Base-by-base conservation (phyloP, 371 early-diverging fungal species). In the Mucor saturninus region DNA sequence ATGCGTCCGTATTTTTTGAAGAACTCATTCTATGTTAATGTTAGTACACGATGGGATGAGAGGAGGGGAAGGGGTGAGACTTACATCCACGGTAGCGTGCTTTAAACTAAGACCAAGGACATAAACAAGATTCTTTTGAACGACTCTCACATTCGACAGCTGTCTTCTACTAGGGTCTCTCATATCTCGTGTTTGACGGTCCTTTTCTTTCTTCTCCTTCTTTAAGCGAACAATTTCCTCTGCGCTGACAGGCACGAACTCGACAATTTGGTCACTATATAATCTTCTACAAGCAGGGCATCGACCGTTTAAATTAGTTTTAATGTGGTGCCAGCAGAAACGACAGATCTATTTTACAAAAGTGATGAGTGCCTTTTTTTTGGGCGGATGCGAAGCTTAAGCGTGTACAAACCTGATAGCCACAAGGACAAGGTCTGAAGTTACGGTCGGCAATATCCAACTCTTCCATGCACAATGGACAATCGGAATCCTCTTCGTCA, bases 271-370 rank as follows among this genome's bases (percentile, higher is more conserved):
- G 48, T 96, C 97, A 6, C 91, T 87, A 60, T 93, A 93, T 11
- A 86, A 69, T 61, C 93, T 79, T 48, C 93, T 83, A 64, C 98
- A 98, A 7, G 96, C 98, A 15, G 98, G 98, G 75, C 98, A 98
- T 52, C 89, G 86, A 5, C 92, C 92, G 73, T 95, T 95, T 64
- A 94, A 83, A 69, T 94, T 88, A 53, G 96, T 92, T 65, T 93
- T 94, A 76, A 97, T 97, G 68, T 95, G 95, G 74, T 98, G 91
- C 92, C 95, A 97, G 71, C 98, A 98, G 75, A 98, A 98, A n/a
- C 97, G 91, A 75, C 98, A 98, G 64, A 98, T 95, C 95, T 97
- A 80, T 31, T 38, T 1, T 28, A 35, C 28, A 11, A 15, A 13
- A 15, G 5, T 38, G 8, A 45, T 6, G 10, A 32, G 11, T 21